Evolutionary conservation across 345 rosid species (phyloP).

Genomic region (Salix purpurea): DNA sequence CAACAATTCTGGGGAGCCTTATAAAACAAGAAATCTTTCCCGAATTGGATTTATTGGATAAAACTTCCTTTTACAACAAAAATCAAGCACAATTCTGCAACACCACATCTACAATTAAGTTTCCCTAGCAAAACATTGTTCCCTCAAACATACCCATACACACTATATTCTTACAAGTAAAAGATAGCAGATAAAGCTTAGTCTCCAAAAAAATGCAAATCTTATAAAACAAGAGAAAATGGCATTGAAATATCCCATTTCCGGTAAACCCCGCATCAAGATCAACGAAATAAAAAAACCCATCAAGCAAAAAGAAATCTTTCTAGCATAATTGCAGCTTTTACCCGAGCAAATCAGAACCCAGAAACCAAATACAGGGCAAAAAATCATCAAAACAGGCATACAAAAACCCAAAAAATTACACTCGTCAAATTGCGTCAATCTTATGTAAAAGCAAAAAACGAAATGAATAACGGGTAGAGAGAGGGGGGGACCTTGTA

Average conservation of each 20-base stretch:
- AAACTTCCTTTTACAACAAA: not conserved
- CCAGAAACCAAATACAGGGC: not conserved
- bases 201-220: too few relatives aligned
- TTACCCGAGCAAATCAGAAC: not conserved
- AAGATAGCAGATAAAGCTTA: not conserved
- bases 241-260: not conserved
- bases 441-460: not conserved
- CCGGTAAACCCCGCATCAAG: not conserved
- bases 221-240: not conserved
- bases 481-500: slow-evolving; percentile 45
- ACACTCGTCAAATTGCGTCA: not conserved
- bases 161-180: not conserved
- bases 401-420: not conserved
- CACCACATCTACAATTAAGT: not conserved
- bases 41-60: not conserved
- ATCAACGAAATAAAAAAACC: not conserved
- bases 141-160: not conserved
- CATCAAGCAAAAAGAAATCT: not conserved
- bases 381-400: not conserved
- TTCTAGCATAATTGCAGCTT: not conserved
- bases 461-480: not conserved
- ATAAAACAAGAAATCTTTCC: not conserved
- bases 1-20: not conserved
- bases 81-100: not conserved
- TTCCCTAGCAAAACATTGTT: not conserved